phyloP scores from a whole-genome alignment of 2,329 filamentous ascomycete genomes.

The Aspergillus sp. region DNA sequence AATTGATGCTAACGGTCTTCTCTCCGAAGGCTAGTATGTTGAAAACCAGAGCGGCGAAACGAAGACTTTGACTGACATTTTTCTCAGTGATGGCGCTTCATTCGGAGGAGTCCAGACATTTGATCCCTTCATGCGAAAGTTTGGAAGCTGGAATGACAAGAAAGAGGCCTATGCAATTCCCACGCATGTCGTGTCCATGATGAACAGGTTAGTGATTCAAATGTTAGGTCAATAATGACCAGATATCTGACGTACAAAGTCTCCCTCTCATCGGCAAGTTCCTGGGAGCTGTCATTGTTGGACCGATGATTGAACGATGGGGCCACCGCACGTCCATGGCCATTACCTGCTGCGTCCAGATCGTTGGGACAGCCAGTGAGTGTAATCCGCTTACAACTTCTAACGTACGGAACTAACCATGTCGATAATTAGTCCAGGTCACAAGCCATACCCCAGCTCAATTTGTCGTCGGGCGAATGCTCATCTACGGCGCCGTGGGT shows the following conservation, averaged over 20 bases:
- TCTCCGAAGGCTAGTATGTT: constrained; percentile 1
- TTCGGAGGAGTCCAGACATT: constrained; percentile 4
- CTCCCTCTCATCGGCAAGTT: not conserved
- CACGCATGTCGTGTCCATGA: not conserved
- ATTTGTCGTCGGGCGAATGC: not conserved
- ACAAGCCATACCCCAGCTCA: not conserved
- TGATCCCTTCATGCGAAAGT: not conserved
- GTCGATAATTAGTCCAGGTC: not conserved
- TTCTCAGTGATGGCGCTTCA: not conserved
- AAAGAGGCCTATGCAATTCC: not conserved
- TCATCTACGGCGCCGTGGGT: not conserved
- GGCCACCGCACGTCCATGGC: not conserved
- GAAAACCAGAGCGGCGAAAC: too few species aligned
- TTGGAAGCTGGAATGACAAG: not conserved
- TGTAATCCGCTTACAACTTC: not conserved
- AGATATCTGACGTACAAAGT: not conserved
- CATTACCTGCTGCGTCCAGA: not conserved
- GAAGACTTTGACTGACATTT: not conserved
- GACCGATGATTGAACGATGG: not conserved
- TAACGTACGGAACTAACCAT: not conserved
- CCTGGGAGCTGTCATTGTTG: not conserved
- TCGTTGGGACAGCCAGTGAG: not conserved
- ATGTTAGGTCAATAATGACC: not conserved
- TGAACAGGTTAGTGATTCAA: not conserved
- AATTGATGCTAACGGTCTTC: too few species aligned